Base-by-base conservation (phyloP, 1,284 basidiomycete species). In the Wallemia mellicola region DNA sequence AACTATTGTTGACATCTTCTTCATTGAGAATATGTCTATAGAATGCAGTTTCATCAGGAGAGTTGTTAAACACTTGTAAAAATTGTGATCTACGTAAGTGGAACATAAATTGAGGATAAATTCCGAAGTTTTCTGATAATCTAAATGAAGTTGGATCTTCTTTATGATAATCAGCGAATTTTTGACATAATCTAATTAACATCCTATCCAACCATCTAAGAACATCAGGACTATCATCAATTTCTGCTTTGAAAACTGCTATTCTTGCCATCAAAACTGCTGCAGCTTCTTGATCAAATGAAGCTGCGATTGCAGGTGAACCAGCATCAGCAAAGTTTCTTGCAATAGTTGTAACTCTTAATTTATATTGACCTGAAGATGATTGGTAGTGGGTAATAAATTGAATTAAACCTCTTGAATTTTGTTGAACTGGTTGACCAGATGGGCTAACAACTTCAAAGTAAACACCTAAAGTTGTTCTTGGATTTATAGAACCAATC, bases 61-160 rank as follows among this genome's bases (percentile, higher is more conserved):
- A 94, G 75, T 96, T 99, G 74, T 98, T 98, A 73, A 98, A 98
- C 60, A 98, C 92, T 72, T 99, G 94, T 70, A 99, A 75, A 76
- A 99, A 98, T 73, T 98, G 92, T 75, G 85, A 88, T 68, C 94
- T 75, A 61, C 94, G 79, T 62, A 99, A 72, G 72, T 99, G 94
- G 82, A 98, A 98, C 94, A 98, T 99, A 75, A 99, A 99, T 71
- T 99, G 94, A 28, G 94, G 94, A 71, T 99, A 99, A 67, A 99
- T 98, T 70, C 85, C 88, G 72, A 99, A 98, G 71, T 92, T 92
- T 67, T 95, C 89, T 62, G 80, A 77, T 64, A 98, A 75, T 63
- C 89, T 77, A 78, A 99, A 98, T 70, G 82, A 86, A 58, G 82
- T 80, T 2, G 92, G 86, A 68, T 98, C 94, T 72, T 98, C 94